These are phyloP conservation scores for Yamadazyma siamensis DNA, from an alignment of 1,139 yeast genomes.

Conservation along the genomic window DNA sequence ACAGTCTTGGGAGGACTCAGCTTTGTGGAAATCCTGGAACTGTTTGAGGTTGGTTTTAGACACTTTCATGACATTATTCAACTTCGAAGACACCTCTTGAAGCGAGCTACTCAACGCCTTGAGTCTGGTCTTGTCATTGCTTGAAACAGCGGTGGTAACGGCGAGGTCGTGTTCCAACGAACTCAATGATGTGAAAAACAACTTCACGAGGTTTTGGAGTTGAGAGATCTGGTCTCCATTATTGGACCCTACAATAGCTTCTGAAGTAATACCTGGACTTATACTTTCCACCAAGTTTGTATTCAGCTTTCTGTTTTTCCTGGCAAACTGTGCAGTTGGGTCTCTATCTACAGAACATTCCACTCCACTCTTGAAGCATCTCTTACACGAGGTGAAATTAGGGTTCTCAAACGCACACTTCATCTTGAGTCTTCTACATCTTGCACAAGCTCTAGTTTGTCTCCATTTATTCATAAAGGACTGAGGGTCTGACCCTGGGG, in stretches of 20 bases:
- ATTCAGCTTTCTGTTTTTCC: conserved; percentile 15
- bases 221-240: conserved; percentile 15
- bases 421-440: conserved; percentile 55
- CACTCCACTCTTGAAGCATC: conserved; percentile 44
- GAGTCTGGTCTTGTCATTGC: conserved; percentile 9
- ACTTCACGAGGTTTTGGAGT: conserved; percentile 12
- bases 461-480: conserved; percentile 36
- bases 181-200: conserved; percentile 12
- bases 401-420: conserved; percentile 54
- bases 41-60: conserved; percentile 11
- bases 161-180: conserved; percentile 15
- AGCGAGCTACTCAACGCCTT: conserved; percentile 6
- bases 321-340: conserved; percentile 38
- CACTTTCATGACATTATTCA: conserved; percentile 9
- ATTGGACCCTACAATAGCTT: conserved; percentile 13
- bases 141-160: conserved; percentile 11
- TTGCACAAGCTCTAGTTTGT: conserved; percentile 51
- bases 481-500: conserved; percentile 3
- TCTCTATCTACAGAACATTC: conserved; percentile 48
- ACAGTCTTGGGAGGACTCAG: conserved; percentile 14
- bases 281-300: conserved; percentile 10
- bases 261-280: conserved; percentile 15
- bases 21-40: conserved; percentile 15
- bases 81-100: conserved; percentile 4
- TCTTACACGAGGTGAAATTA: conserved; percentile 35